phyloP scores from a whole-genome alignment of 768 basidiomycete genomes.

The Suillus discolor region DNA sequence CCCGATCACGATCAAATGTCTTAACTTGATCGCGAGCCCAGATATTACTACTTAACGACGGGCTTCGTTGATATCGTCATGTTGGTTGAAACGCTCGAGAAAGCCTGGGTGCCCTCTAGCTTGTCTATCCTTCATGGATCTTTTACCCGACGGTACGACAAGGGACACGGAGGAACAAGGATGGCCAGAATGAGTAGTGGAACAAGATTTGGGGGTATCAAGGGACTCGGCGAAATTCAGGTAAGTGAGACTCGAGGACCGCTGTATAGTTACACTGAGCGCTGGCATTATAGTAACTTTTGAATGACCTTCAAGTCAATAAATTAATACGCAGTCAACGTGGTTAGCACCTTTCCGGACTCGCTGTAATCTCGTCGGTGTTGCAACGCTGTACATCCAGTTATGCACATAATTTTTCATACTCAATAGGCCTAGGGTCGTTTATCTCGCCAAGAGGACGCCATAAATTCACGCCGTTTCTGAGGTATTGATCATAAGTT shows the following conservation, averaged over 20 bases:
- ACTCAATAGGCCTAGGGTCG: too few relatives aligned
- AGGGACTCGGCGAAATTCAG: not conserved
- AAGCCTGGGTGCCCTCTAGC: not conserved
- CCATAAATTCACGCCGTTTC: not conserved
- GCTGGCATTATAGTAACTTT: not conserved
- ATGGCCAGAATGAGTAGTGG: not conserved
- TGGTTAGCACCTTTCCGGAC: not conserved
- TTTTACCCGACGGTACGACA: not conserved
- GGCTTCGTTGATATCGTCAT: too few relatives aligned
- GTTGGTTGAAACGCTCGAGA: not conserved
- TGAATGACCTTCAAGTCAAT: not conserved
- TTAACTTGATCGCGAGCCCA: not conserved
- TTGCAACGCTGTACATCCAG: not conserved
- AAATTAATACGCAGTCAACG: not conserved
- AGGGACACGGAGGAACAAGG: not conserved
- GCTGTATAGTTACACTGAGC: not conserved
- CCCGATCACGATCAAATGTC: not conserved
- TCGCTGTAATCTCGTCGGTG: not conserved
- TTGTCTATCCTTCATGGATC: not conserved
- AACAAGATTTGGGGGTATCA: not conserved
- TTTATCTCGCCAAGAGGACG: not conserved
- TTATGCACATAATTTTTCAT: not conserved
- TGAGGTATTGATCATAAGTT: not conserved
- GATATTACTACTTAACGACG: too few relatives aligned
- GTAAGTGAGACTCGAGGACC: not conserved